These are phyloP conservation scores for Pulveroboletus sp. DNA, from an alignment of 768 basidiomycete species.

Conservation along the genomic window DNA sequence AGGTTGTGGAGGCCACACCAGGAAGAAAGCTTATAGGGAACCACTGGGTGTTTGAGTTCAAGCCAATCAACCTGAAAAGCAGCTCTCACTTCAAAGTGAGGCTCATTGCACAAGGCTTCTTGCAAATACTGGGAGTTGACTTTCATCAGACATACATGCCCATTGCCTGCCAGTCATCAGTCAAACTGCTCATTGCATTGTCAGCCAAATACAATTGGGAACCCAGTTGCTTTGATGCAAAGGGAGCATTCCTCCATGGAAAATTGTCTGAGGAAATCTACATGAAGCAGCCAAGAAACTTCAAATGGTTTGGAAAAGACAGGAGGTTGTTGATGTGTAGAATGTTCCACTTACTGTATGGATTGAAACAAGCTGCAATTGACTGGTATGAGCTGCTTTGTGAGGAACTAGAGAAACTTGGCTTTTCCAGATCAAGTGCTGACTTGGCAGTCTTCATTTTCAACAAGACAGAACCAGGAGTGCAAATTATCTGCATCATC, in stretches of 20 bases:
- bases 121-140: background rate
- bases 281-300: constrained; percentile 35
- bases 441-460: no score
- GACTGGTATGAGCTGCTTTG: no score
- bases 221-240: constrained; percentile 6
- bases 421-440: no score
- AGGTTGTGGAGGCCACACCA: background rate
- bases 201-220: constrained; percentile 1
- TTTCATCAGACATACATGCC: constrained; percentile 21
- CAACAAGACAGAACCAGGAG: no score
- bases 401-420: no score
- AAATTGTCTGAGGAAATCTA: constrained; percentile 25
- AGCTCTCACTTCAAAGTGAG: background rate
- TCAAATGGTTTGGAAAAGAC: constrained; percentile 18
- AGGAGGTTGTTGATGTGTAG: no score
- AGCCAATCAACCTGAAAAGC: background rate
- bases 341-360: no score
- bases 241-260: background rate
- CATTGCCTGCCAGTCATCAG: background rate
- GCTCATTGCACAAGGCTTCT: constrained; percentile 1
- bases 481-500: no score
- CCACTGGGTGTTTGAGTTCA: constrained; percentile 9
- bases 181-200: background rate
- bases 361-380: no score
- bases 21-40: constrained; percentile 2